A percentile compares a stretch with the other conserved stretches of the same genome.
Evolutionary conservation across 2,329 filamentous ascomycete species (phyloP).

Genomic region (Podosphaera fusca): DNA sequence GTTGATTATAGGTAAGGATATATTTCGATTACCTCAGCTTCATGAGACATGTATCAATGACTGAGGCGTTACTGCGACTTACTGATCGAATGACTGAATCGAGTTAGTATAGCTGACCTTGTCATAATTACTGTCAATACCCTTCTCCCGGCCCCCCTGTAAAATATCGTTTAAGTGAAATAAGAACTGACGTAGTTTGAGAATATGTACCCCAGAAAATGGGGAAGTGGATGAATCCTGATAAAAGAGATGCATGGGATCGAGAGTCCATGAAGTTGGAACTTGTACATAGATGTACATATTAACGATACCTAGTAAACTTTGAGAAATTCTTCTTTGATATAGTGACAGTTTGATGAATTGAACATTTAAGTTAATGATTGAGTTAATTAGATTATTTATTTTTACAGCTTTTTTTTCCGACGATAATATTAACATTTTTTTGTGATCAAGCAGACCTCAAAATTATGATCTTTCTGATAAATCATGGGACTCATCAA

Average conservation of each 20-base stretch:
- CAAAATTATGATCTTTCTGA: neutral
- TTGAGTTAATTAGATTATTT: neutral
- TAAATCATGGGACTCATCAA: neutral
- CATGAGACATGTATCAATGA: no score
- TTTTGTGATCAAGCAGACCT: neutral
- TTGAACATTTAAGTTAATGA: neutral
- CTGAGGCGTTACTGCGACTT: no score
- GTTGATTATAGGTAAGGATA: no score
- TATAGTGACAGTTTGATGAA: neutral
- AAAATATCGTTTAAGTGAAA: neutral
- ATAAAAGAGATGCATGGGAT: neutral
- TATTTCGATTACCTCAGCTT: no score
- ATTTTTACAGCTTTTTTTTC: neutral
- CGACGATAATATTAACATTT: neutral
- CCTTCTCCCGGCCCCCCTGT: no score
- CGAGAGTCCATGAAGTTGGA: neutral
- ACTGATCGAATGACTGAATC: no score
- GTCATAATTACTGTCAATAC: neutral
- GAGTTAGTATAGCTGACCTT: no score
- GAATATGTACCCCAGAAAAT: neutral
- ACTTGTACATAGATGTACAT: neutral
- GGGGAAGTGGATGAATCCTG: neutral
- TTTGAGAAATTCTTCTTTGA: neutral
- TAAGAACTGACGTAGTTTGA: neutral
- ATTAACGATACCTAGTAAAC: neutral